phyloP scores from a whole-genome alignment of 768 basidiomycete species.

The Psilocybe cyanescens region DNA sequence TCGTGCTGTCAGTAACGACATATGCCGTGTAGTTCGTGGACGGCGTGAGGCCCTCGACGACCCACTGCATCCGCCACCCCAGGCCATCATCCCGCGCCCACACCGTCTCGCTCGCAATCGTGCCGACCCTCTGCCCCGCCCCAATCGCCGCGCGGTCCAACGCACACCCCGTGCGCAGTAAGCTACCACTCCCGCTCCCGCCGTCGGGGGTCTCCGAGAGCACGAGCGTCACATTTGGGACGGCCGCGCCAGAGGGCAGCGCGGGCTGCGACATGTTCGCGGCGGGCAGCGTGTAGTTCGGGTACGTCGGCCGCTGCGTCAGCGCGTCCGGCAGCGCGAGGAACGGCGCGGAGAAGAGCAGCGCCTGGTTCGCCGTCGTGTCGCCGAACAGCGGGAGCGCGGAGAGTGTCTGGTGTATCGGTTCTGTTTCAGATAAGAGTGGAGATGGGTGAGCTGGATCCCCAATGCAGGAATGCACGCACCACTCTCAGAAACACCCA shows the following conservation, averaged over 20 bases:
- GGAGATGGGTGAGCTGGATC: no score
- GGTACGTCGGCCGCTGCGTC: slow-evolving; percentile 52
- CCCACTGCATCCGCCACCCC: slow-evolving; percentile 75
- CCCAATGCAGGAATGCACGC: slow-evolving; percentile 3
- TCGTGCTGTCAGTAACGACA: slow-evolving; percentile 55
- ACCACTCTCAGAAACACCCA: slow-evolving; percentile 57
- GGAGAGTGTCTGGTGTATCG: slow-evolving; percentile 49
- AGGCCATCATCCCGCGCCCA: slow-evolving; percentile 56
- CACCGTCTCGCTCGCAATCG: slow-evolving; percentile 44
- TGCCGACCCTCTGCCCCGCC: slow-evolving; percentile 30
- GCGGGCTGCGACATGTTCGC: slow-evolving; percentile 53
- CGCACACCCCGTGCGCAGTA: background rate
- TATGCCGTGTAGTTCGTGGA: slow-evolving; percentile 83
- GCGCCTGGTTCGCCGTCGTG: slow-evolving; percentile 71
- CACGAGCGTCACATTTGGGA: slow-evolving; percentile 58
- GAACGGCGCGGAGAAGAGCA: slow-evolving; percentile 72
- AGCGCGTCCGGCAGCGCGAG: slow-evolving; percentile 24
- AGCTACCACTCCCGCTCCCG: slow-evolving; percentile 39
- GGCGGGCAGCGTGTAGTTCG: slow-evolving; percentile 75
- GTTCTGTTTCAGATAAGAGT: slow-evolving; percentile 36
- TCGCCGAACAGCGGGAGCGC: slow-evolving; percentile 68
- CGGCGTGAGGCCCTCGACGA: slow-evolving; percentile 59
- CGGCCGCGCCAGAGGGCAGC: slow-evolving; percentile 34
- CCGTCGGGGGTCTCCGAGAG: slow-evolving; percentile 52
- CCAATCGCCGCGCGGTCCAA: slow-evolving; percentile 49